Conservation (phyloP, 2,329 filamentous ascomycete genomes). For the Colletotrichum scovillei region DNA sequence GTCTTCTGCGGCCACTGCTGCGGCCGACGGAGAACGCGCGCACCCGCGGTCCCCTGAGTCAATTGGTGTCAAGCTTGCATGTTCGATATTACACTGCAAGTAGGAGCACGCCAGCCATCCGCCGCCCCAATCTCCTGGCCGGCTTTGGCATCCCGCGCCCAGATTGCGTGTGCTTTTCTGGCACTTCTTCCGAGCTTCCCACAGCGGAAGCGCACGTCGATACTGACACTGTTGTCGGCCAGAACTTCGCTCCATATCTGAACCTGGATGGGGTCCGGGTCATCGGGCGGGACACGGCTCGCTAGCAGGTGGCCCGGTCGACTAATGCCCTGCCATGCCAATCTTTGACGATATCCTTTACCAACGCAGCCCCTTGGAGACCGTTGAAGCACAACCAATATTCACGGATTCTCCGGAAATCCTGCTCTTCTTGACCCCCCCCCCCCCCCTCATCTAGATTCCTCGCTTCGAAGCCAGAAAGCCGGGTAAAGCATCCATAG, state of each 20-base stretch:
- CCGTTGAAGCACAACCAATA: slow-evolving; percentile 24
- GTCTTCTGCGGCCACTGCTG: slow-evolving; percentile 12
- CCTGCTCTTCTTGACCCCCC: not conserved
- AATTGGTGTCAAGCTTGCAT: not conserved
- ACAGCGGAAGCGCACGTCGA: not conserved
- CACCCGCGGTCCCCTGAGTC: not conserved
- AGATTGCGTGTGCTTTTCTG: not conserved
- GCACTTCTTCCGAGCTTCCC: not conserved
- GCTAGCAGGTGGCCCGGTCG: slow-evolving; percentile 9
- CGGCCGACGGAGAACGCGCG: not conserved
- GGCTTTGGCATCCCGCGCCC: not conserved
- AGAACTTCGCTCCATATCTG: not conserved
- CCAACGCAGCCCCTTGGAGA: slow-evolving; percentile 10
- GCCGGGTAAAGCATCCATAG: not conserved
- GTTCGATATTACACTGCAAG: slow-evolving; percentile 4
- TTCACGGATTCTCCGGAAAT: not conserved
- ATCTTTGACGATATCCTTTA: slow-evolving; percentile 10
- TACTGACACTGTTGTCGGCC: not conserved
- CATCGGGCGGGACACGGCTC: slow-evolving; percentile 31
- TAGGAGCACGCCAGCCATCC: not conserved
- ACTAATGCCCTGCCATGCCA: slow-evolving; percentile 17
- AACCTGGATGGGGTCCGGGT: slow-evolving; percentile 3
- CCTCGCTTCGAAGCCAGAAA: not conserved
- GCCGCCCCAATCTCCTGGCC: not conserved
- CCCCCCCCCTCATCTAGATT: not conserved